Conservation (phyloP, 225 moss, liverwort and hornwort species). For the Straminergon stramineum region DNA sequence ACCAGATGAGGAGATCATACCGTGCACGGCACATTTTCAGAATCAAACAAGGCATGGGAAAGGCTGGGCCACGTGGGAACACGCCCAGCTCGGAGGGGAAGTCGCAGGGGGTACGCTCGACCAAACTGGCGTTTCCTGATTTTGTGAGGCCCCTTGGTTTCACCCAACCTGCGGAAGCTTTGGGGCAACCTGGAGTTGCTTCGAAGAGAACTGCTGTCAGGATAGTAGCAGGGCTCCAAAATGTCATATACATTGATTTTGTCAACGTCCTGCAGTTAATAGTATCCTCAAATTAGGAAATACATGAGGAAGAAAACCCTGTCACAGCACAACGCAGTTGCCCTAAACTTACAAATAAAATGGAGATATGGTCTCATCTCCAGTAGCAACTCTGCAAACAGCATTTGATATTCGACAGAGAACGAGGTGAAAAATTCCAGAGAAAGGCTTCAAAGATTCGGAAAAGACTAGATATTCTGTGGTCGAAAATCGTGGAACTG, state of each 20-base stretch:
- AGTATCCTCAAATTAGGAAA: background rate
- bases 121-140: slow-evolving; percentile 88
- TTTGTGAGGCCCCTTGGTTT: slow-evolving; percentile 36
- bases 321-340: background rate
- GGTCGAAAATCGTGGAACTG: background rate
- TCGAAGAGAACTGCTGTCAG: slow-evolving; percentile 15
- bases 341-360: background rate
- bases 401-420: background rate
- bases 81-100: slow-evolving; percentile 32
- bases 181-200: slow-evolving; percentile 47
- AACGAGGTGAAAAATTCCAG: background rate
- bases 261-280: slow-evolving; percentile 40
- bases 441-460: background rate
- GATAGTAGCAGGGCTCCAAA: slow-evolving; percentile 81
- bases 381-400: background rate
- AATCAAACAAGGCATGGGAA: slow-evolving; percentile 27
- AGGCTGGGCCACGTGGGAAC: slow-evolving; percentile 74
- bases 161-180: slow-evolving; percentile 76
- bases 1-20: slow-evolving; percentile 18
- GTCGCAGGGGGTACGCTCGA: slow-evolving; percentile 67
- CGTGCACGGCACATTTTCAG: slow-evolving; percentile 61
- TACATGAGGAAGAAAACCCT: background rate
- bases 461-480: background rate
- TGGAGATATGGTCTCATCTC: background rate
- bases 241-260: slow-evolving; percentile 79